Evolutionary conservation across 1,139 yeast genomes (phyloP), one percentile per base, ranked within the genome.

Genomic region (Chernovozyma aurita): DNA sequence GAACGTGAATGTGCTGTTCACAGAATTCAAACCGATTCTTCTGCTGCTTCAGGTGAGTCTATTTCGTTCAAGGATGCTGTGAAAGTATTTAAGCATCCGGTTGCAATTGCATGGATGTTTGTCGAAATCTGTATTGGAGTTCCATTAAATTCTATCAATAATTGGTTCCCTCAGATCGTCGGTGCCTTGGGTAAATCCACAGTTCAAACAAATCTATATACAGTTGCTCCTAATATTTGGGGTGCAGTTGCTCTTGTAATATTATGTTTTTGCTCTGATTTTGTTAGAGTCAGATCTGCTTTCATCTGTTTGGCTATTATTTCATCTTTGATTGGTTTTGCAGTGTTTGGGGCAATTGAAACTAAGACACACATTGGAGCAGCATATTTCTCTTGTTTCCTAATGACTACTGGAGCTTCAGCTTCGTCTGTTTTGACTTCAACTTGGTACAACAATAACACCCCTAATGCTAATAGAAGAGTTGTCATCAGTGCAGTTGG

Each of bases 371-470:
- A 69, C 38, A 36, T 61, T 22, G 73, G 69, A 4, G 73, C 50
- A 4, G 75, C 74, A 1, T 45, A 65, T 61, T 43, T 70, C 63
- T 49, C 61, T 2, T 58, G 63, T 35, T 58, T 58, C 49, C 50
- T 58, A 38, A 57, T 58, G 63, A 55, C 61, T 9, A 54, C 59
- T 22, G 63, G 63, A 22, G 58, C 61, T 14, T 46, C 55, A 11
- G 61, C 61, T n/a, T 56, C 62, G 1, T 56, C 61, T 8, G 76
- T 70, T 7, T 55, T 71, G 37, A 64, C 73, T 2, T 68, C 74
- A 1, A 65, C 76, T 1, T 71, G 77, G 77, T 71, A 70, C 46
- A 71, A 66, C 45, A 72, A 72, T 51, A 72, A 72, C 44, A 69
- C 71, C 4, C 74, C 76, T 3, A 65, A 67, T 38, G 70, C 63